Evolutionary conservation across 1,139 yeast species (phyloP), one percentile per base, ranked within the genome.

Genomic region (Chernovozyma aurita): DNA sequence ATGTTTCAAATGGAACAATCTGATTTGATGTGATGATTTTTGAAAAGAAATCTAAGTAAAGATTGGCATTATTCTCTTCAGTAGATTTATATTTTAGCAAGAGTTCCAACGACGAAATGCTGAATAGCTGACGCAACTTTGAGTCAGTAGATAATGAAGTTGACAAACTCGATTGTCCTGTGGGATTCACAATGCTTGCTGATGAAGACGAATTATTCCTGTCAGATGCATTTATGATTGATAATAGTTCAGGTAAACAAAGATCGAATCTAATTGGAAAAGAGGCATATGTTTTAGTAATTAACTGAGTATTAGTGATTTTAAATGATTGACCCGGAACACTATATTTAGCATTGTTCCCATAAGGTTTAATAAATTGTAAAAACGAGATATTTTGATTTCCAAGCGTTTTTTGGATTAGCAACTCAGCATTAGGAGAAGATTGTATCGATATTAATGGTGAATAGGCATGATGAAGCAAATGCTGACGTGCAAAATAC

Each of bases 1-100:
- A 83, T 3, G 92, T 81, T 55, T 92, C 97, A 55, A 86, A 88
- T 1, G 95, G 83, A 2, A 87, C 79, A 4, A 85, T 65, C 18
- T 73, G 72, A 26, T 77, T 72, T 12, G 84, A 70, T 0, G 90
- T 70, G 18, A 85, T 65, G 20, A 85, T 55, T 43, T 79, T 73
- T 32, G 81, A 70, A 44, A 85, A 71, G 46, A 80, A 70, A 33
- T 74, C 73, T 42, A 76, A 60, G 49, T 81, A 85, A n/a, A 83
- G 47, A 33, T 62, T n/a, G 20, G 14, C 5, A 4, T 13, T 17
- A 16, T 24, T 16, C 25, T 15, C 30, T 13, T 17, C n/a, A 28
- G 17, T 29, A 7, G 54, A 37, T 18, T 39, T 33, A 32, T 57
- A 57, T 28, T 54, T 52, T 30, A 67, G 48, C 29, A 67, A 47